Evolutionary conservation across 169 alveolate species (phyloP), one percentile per base, ranked within the genome.

Genomic region (Plasmodium adleri): DNA sequence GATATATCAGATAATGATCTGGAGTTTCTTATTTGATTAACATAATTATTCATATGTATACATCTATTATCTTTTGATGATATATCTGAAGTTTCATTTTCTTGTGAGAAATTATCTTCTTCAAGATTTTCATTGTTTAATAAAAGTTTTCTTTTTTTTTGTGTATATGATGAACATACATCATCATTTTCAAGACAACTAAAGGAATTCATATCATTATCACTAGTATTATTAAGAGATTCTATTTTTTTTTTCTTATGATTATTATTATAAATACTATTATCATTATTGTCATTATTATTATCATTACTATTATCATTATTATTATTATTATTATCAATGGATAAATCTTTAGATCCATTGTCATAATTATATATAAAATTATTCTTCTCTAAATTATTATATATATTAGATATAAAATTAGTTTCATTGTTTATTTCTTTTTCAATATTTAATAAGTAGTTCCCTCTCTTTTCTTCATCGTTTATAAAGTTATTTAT

Each of bases 1-100:
- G 91, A 67, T 43, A 83, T 70, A 15, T 83, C 91, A 13, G 28
- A 56, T 72, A 83, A 70, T 3, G 86, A 68, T 20, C 20, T 83
- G 7, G 91, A 52, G 50, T 83, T 50, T 62, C 66, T 68, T 15
- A 83, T 83, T 8, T 67, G 74, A 20, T 58, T 68, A 13, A 83
- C 91, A 56, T 72, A 71, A 26, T 67, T 67, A 32, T 62, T 22
- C 52, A 83, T 83, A 52, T 83, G 45, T 32, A 56, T 45, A 62
- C 43, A 83, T 68, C 74, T 71, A 50, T 45, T 63, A 17, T 54
- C 85, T 50, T 68, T 43, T 39, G 10, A 10, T 6, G 71, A 15
- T 15, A 54, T 13, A n/a, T 74, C 32, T 6, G 74, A 39, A 2
- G 24, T 26, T 68, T 39, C 43, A 13, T 47, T 68, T 15, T 39